phyloP scores from a whole-genome alignment of 768 basidiomycete species.

The Russula abietina region DNA sequence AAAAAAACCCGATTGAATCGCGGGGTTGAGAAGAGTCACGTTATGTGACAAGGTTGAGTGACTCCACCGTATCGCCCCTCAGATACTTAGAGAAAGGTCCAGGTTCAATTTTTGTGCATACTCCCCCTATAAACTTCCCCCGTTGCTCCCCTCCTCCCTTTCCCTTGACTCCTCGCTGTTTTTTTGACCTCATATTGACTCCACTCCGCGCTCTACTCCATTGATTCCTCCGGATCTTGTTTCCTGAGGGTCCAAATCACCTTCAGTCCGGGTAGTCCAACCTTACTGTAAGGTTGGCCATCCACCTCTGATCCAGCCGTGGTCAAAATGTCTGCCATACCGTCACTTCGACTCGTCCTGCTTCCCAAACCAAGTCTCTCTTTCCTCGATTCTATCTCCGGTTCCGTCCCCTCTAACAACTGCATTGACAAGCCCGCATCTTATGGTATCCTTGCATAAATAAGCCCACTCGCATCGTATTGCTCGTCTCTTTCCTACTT shows the following conservation, averaged over 20 bases:
- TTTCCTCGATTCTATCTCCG: slow-evolving; percentile 22
- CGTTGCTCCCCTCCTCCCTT: neutral
- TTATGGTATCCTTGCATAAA: slow-evolving; percentile 21
- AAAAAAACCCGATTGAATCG: slow-evolving; percentile 18
- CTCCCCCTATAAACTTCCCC: slow-evolving; percentile 21
- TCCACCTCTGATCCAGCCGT: slow-evolving; percentile 27
- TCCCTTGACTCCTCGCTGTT: slow-evolving; percentile 9
- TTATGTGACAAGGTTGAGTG: slow-evolving; percentile 30
- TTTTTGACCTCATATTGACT: slow-evolving; percentile 9
- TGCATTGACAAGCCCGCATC: neutral
- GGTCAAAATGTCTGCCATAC: slow-evolving; percentile 38
- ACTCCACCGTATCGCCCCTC: slow-evolving; percentile 29
- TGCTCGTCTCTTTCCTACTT: neutral
- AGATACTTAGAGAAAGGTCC: slow-evolving; percentile 13
- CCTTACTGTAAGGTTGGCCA: slow-evolving; percentile 37
- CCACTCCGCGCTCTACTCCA: neutral
- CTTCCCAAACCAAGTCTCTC: slow-evolving; percentile 26
- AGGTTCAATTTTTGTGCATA: slow-evolving; percentile 23
- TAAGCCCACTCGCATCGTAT: slow-evolving; percentile 5
- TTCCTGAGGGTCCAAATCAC: slow-evolving; percentile 29
- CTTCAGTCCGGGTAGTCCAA: slow-evolving; percentile 37
- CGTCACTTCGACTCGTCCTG: slow-evolving; percentile 27
- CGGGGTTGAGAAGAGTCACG: slow-evolving; percentile 18
- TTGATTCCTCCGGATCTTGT: slow-evolving; percentile 23
- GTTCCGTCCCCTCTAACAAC: slow-evolving; percentile 19